A percentile compares a stretch with the other conserved stretches of the same genome.
Evolutionary conservation across 768 basidiomycete species (phyloP).

Genomic region (Panus rudis): DNA sequence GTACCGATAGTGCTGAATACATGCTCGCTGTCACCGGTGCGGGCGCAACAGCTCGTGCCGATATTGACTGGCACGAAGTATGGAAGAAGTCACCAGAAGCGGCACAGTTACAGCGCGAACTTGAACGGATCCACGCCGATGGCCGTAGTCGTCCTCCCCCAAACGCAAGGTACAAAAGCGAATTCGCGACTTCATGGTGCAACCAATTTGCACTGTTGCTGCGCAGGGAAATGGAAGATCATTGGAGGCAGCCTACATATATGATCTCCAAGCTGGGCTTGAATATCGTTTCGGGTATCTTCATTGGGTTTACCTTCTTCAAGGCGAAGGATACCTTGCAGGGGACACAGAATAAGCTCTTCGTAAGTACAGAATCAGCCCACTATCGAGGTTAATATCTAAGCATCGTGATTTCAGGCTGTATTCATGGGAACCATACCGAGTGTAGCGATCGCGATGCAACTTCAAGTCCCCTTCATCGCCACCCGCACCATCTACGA

Average conservation of each 20-base stretch:
- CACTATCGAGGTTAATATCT: too few relatives aligned
- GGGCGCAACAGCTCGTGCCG: conserved; percentile 38
- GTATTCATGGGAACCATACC: conserved; percentile 51
- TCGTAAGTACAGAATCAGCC: conserved; percentile 34
- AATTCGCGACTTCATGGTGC: conserved; percentile 48
- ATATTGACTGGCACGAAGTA: conserved; percentile 40
- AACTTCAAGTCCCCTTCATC: conserved; percentile 58
- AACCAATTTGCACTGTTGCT: conserved; percentile 40
- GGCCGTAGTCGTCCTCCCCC: conserved; percentile 23
- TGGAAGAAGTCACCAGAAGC: conserved; percentile 43
- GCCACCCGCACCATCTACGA: conserved; percentile 55
- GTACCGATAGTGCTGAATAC: conserved; percentile 34
- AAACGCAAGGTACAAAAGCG: conserved; percentile 14
- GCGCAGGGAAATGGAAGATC: conserved; percentile 35
- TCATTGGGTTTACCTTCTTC: conserved; percentile 61
- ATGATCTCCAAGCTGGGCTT: conserved; percentile 51
- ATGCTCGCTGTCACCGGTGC: conserved; percentile 53
- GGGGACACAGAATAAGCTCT: conserved; percentile 61
- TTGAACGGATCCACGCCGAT: conserved; percentile 36
- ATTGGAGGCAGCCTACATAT: conserved; percentile 57
- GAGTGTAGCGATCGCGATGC: conserved; percentile 48
- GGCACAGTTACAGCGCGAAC: conserved; percentile 29
- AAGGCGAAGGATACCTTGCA: conserved; percentile 44
- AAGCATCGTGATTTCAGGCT: conserved; percentile 20
- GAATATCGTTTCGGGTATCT: conserved; percentile 46